phyloP scores from a whole-genome alignment of 352 stramenopile species.

The Globisporangium lucens region DNA sequence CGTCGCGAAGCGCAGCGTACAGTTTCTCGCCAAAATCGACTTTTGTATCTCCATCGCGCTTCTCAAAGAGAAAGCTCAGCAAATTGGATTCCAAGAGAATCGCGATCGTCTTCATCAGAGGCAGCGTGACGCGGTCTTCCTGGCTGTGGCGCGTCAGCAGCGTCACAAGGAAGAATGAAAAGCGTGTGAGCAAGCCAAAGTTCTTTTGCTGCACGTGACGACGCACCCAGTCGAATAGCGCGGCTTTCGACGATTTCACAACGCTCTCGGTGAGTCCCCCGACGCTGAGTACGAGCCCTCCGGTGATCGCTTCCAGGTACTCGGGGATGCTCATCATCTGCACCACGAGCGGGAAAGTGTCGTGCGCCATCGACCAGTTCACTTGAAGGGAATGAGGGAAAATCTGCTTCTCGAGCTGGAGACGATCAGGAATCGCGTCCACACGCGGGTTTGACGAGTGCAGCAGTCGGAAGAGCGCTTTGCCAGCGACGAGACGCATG shows the following conservation, averaged over 20 bases:
- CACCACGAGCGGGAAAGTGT: constrained; percentile 91
- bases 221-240: constrained; percentile 64
- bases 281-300: constrained; percentile 93
- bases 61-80: constrained; percentile 55
- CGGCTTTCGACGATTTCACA: constrained; percentile 69
- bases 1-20: constrained; percentile 60
- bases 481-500: constrained; percentile 87
- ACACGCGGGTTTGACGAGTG: constrained; percentile 59
- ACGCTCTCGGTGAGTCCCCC: constrained; percentile 95
- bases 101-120: constrained; percentile 86
- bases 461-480: constrained; percentile 86
- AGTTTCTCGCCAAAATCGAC: constrained; percentile 52
- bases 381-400: constrained; percentile 50
- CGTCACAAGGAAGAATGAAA: constrained; percentile 63
- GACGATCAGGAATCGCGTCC: constrained; percentile 72
- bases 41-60: constrained; percentile 25
- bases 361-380: constrained; percentile 82
- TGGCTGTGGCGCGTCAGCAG: constrained; percentile 56
- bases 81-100: constrained; percentile 65
- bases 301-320: constrained; percentile 82
- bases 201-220: constrained; percentile 47
- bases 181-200: constrained; percentile 64
- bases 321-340: constrained; percentile 82
- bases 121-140: constrained; percentile 82
- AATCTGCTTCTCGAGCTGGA: constrained; percentile 62